Evolutionary conservation across 2,329 filamentous ascomycete species (phyloP), one percentile per base, ranked within the genome.

Genomic region (Colletotrichum sp.): DNA sequence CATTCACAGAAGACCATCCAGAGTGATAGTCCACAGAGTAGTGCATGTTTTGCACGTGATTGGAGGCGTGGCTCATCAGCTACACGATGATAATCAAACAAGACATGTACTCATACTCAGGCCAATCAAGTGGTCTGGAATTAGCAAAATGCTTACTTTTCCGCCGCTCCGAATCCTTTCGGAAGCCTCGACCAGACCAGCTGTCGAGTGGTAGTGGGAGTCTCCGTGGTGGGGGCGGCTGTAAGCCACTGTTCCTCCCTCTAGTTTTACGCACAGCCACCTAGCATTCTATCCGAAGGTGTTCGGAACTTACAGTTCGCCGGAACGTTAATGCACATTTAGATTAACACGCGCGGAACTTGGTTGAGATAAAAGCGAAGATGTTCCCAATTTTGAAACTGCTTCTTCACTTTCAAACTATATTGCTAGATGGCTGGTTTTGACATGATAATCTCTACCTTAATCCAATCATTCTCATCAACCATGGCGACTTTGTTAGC

Each of bases 401-500:
- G 44, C n/a, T 24, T 52, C 16, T 52, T 8, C n/a, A 21, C 0
- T 4, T 4, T 13, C n/a, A 21, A 52, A 3, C 6, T 18, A 49
- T 49, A 21, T 52, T 52, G n/a, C n/a, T 52, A 8, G 44, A 21
- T 18, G 6, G n/a, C 44, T 13, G n/a, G 6, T 4, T 52, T 13
- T 8, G 44, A 52, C n/a, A 52, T 21, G 44, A 13, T 8, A 13
- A 13, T 13, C 2, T 52, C 44, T 13, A 52, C 6, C 6, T 21
- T 13, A 1, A 21, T 52, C 2, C n/a, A 52, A 21, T 21, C 44
- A 21, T 52, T 13, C 3, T 21, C n/a, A 52, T 52, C 44, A 52
- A 36, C 28, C 39, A 64, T 73, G 57, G 24, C 59, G 18, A 60
- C 52, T 63, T 77, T 82, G 34, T 78, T 85, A 32, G 82, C 82